A percentile compares a stretch with the other conserved stretches of the same genome.
These are phyloP conservation scores for Trametes versicolor DNA, from an alignment of 1,284 basidiomycete genomes.

Conservation along the genomic window DNA sequence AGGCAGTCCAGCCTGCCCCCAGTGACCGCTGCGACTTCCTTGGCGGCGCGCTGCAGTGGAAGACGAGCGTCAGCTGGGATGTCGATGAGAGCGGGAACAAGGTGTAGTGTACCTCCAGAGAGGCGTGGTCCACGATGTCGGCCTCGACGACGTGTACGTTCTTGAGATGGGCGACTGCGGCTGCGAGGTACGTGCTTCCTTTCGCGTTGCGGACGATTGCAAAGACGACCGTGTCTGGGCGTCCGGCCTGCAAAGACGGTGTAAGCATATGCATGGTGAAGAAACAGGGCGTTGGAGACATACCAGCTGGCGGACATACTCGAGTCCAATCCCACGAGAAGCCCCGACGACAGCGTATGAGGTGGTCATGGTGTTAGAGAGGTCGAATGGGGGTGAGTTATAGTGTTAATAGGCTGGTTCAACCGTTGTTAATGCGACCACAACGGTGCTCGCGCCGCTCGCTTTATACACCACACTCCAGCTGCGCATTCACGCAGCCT, in stretches of 20 bases:
- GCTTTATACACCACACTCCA: too few relatives aligned
- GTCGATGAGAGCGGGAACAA: neutral
- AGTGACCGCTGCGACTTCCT: slow-evolving; percentile 11
- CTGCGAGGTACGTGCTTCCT: neutral
- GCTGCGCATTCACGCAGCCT: too few relatives aligned
- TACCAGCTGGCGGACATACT: too few relatives aligned
- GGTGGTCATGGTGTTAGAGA: too few relatives aligned
- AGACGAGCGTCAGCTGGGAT: neutral
- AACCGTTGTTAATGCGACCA: too few relatives aligned
- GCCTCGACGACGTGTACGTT: slow-evolving; percentile 15
- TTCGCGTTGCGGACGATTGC: slow-evolving; percentile 4
- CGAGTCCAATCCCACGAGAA: too few relatives aligned
- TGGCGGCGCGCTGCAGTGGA: slow-evolving; percentile 9
- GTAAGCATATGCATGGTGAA: too few relatives aligned
- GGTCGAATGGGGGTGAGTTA: too few relatives aligned
- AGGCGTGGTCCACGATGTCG: slow-evolving; percentile 8
- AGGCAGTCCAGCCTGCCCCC: slow-evolving; percentile 22
- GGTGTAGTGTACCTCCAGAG: neutral
- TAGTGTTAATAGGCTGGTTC: too few relatives aligned
- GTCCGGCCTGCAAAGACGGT: neutral
- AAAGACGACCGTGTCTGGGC: slow-evolving; percentile 8
- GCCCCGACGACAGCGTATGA: too few relatives aligned
- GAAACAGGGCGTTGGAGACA: too few relatives aligned
- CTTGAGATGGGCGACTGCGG: neutral
- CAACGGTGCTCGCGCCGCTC: too few relatives aligned